Conservation (phyloP, 371 early-diverging fungal genomes). For the Sporodiniella umbellata region DNA sequence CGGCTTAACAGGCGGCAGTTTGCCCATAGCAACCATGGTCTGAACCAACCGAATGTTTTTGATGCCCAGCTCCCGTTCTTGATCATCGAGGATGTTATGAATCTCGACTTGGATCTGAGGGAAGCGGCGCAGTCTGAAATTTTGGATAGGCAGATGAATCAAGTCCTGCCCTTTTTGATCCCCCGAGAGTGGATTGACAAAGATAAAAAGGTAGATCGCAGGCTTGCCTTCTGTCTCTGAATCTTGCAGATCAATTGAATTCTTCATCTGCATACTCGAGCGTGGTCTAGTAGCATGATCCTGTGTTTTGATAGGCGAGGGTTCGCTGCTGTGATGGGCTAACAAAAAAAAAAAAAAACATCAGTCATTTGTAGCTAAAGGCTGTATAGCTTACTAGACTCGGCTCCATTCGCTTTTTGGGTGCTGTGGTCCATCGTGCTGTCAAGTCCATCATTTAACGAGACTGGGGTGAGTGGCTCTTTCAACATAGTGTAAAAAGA, state of each 20-base stretch:
- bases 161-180: slow-evolving; percentile 52
- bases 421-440: no score
- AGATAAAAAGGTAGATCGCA: slow-evolving; percentile 54
- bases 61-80: slow-evolving; percentile 43
- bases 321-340: neutral
- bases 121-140: slow-evolving; percentile 54
- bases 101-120: slow-evolving; percentile 61
- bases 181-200: slow-evolving; percentile 61
- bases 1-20: slow-evolving; percentile 12
- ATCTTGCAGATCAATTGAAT: slow-evolving; percentile 9
- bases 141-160: slow-evolving; percentile 48
- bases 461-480: no score
- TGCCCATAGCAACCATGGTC: slow-evolving; percentile 16
- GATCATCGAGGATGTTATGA: slow-evolving; percentile 51
- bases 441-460: no score
- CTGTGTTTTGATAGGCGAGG: neutral
- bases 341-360: no score
- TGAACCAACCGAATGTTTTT: slow-evolving; percentile 30
- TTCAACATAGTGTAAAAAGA: no score
- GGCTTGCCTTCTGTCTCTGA: slow-evolving; percentile 34
- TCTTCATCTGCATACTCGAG: neutral
- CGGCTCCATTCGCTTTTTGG: no score
- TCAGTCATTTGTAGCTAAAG: no score
- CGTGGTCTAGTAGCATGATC: neutral
- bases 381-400: no score